Base-by-base conservation (phyloP, 495 filamentous ascomycete genomes). In the Pseudotulostoma volvatum region DNA sequence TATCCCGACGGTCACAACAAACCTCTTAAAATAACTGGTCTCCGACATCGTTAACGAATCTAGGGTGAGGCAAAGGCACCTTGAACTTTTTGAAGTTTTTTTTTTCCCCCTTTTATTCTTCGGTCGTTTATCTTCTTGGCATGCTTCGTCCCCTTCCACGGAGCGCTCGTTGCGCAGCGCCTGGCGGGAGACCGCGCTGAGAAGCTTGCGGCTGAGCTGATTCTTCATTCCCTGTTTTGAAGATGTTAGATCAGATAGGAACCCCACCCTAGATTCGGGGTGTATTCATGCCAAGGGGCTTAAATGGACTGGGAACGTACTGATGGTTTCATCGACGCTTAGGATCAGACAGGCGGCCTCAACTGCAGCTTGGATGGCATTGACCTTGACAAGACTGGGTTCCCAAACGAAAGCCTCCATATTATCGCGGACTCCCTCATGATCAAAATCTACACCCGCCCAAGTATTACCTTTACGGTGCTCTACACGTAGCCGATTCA, bases 391-490 rank as follows among this genome's bases (percentile, higher is more conserved):
- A 40, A 94, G 65, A 42, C 78, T 78, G 7, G 90, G 90, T 58
- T 97, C 90, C 90, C 90, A 97, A 18, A 97, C 90, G 56, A 95
- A 96, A 35, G 73, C 73, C 52, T 77, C 76, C 68, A 96, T 77
- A 65, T 95, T 96, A 59, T 96, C 81, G 32, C 80, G 68, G 40
- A 94, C 79, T 38, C 84, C 85, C 63, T 96, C 90, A 52, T 86
- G 75, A 31, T 74, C 68, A 51, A 97, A 95, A 65, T 97, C 90
- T 15, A 97, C 86, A 52, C 90, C 90, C 19, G 84, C 85, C 90
- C 90, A 97, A 32, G 72, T 74, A 54, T 82, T 82, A 39, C 84
- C 83, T 60, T 84, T 84, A 45, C 80, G 68, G 64, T 97, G 90
- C 70, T 93, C 87, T 44, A 95, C 90, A 31, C 90, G 81, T 45